Percentiles rank a stretch among this genome's conserved stretches.
Conservation (phyloP, 768 basidiomycete genomes). For the Candolleomyces eurysporus region DNA sequence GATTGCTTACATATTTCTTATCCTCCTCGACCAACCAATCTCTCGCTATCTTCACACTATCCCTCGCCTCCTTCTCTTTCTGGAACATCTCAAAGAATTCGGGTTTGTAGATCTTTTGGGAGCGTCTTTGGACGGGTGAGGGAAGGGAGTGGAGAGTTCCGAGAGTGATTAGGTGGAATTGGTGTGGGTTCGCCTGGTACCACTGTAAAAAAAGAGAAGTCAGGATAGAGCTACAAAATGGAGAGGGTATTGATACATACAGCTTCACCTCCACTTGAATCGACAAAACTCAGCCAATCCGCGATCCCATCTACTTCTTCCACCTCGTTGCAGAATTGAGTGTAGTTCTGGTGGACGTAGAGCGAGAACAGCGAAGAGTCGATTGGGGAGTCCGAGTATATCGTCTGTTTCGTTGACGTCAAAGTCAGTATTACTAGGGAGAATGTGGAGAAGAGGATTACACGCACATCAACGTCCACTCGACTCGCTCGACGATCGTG, state of each 20-base stretch:
- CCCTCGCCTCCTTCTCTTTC: slow-evolving; percentile 58
- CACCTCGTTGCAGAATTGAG: slow-evolving; percentile 75
- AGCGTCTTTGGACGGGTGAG: slow-evolving; percentile 72
- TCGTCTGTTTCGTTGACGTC: slow-evolving; percentile 37
- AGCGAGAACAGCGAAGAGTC: slow-evolving; percentile 87
- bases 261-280: slow-evolving; percentile 62
- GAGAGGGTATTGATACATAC: slow-evolving; percentile 36
- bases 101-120: slow-evolving; percentile 86
- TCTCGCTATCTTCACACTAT: slow-evolving; percentile 52
- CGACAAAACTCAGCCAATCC: slow-evolving; percentile 77
- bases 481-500: slow-evolving; percentile 69
- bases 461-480: slow-evolving; percentile 71
- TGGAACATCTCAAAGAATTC: slow-evolving; percentile 71
- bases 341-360: slow-evolving; percentile 94
- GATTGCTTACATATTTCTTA: slow-evolving; percentile 12
- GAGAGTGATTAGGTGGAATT: slow-evolving; percentile 82
- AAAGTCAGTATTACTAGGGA: background rate
- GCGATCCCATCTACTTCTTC: slow-evolving; percentile 70
- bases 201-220: slow-evolving; percentile 38
- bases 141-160: slow-evolving; percentile 87
- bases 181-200: slow-evolving; percentile 73
- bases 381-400: slow-evolving; percentile 85
- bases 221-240: background rate
- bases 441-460: background rate
- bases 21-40: slow-evolving; percentile 52